Evolutionary conservation across 495 filamentous ascomycete species (phyloP), one percentile per base, ranked within the genome.

Genomic region (Talaromyces liani): DNA sequence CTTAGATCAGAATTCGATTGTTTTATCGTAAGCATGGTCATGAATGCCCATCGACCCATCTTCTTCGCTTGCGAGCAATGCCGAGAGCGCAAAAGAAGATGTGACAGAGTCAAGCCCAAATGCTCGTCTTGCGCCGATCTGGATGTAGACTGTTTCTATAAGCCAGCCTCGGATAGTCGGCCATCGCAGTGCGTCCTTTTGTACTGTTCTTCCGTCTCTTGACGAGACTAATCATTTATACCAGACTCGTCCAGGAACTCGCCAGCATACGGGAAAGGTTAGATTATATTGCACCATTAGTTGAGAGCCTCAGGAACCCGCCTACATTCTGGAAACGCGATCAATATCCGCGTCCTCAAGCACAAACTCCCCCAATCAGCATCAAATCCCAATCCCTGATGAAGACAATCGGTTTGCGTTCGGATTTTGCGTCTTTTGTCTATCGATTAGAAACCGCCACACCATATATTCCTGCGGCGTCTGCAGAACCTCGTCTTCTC

Each of bases 11-110:
- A 3, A 54, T 54, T 54, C 49, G 5, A 54, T 54, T 54, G 24
- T 24, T 54, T 54, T 54, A 27, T 54, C 18, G 49, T 41, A 41
- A 4, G 36, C 14, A 41, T 54, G 18, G 18, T 10, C 49, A 54
- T 54, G 49, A 27, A 27, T 54, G 49, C 49, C 49, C 49, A 54
- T 22, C 49, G 49, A 24, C n/a, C 49, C 49, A 9, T n/a, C 49
- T 54, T 27, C 49, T 54, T 54, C 49, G 49, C 49, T 54, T 54
- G 49, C 49, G 49, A 54, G 49, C 49, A 54, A 54, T 54, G 49
- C 49, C 49, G 49, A n/a, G 49, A 54, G 49, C 49, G 49, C 49
- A 54, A 54, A 54, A 54, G 49, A 54, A 54, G 49, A 54, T 54
- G 49, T 54, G 49, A 54, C 49, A 54, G n/a, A 54, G 49, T n/a